Conservation (phyloP, 495 filamentous ascomycete species). For the Aspergillus diversus region DNA sequence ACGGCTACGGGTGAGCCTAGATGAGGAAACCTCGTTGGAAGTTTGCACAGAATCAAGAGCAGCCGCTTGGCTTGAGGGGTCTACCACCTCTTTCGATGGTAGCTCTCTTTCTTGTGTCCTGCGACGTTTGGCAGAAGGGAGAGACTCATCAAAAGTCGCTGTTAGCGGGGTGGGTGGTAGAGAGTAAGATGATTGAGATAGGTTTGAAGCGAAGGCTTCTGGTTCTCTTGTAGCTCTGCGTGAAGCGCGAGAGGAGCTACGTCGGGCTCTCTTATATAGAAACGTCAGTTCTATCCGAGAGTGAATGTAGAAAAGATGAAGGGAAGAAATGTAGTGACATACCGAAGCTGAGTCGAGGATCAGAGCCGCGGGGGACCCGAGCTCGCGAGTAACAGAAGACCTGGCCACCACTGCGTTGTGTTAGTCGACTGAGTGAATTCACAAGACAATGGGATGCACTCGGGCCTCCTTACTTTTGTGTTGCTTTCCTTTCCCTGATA, state of each 20-base stretch:
- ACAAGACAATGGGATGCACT: too few species aligned
- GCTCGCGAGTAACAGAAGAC: conserved; percentile 27
- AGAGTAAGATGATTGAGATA: conserved; percentile 30
- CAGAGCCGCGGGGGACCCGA: conserved; percentile 24
- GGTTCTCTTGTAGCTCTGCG: conserved; percentile 25
- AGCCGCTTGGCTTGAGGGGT: conserved; percentile 12
- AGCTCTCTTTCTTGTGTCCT: conserved; percentile 26
- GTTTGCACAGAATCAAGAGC: conserved; percentile 2
- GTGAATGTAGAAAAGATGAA: background rate
- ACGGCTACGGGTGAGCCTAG: conserved; percentile 13
- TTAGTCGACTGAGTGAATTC: conserved; percentile 9
- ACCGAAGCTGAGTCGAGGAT: conserved; percentile 23
- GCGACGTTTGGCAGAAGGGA: conserved; percentile 34
- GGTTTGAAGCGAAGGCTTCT: conserved; percentile 20
- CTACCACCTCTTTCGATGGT: conserved; percentile 13
- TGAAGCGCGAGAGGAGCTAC: conserved; percentile 31
- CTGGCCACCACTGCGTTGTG: conserved; percentile 27
- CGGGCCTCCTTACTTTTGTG: background rate
- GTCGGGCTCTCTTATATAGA: conserved; percentile 19
- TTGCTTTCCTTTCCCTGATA: background rate
- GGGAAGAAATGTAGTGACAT: conserved; percentile 17
- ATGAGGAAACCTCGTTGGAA: conserved; percentile 5
- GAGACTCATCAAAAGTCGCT: conserved; percentile 30
- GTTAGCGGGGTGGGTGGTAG: conserved; percentile 30
- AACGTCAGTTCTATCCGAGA: background rate